Conservation (phyloP, 805 yeast species). For the Kazachstania africana region DNA sequence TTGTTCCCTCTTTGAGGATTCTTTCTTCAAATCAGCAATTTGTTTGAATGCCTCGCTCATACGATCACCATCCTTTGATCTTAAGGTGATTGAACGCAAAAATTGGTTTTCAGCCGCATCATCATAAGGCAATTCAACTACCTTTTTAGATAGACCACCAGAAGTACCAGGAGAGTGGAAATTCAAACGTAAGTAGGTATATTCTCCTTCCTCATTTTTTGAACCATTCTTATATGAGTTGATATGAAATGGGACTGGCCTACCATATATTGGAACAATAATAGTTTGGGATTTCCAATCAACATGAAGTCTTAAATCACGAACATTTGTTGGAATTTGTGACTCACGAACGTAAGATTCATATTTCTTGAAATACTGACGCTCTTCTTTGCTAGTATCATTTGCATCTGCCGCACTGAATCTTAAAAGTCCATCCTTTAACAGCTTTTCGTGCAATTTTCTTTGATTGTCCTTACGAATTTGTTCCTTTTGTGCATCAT, state of each 20-base stretch:
- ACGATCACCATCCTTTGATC: slow-evolving; percentile 84
- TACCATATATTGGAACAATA: slow-evolving; percentile 80
- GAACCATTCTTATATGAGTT: slow-evolving; percentile 90
- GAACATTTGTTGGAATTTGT: slow-evolving; percentile 75
- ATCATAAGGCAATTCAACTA: slow-evolving; percentile 82
- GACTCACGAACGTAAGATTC: slow-evolving; percentile 91
- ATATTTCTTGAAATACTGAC: slow-evolving; percentile 69
- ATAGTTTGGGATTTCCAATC: slow-evolving; percentile 84
- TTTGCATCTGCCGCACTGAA: slow-evolving; percentile 71
- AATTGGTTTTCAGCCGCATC: slow-evolving; percentile 79
- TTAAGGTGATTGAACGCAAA: slow-evolving; percentile 72
- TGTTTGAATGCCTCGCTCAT: slow-evolving; percentile 83
- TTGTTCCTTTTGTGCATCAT: slow-evolving; percentile 64
- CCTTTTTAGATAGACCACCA: slow-evolving; percentile 55
- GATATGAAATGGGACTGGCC: slow-evolving; percentile 97
- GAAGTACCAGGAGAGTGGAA: slow-evolving; percentile 86
- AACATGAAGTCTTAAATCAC: slow-evolving; percentile 76
- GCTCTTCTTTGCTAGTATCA: slow-evolving; percentile 34
- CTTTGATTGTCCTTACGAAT: slow-evolving; percentile 74
- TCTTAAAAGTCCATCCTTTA: slow-evolving; percentile 74
- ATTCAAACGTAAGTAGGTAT: slow-evolving; percentile 78
- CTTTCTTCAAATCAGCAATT: slow-evolving; percentile 86
- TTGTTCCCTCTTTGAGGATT: slow-evolving; percentile 77
- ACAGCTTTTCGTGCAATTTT: slow-evolving; percentile 73
- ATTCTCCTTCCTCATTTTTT: slow-evolving; percentile 92